A percentile compares a stretch with the other conserved stretches of the same genome.
These are phyloP conservation scores for Scenedesmus sp. DNA, from an alignment of 163 green algal species.

Conservation along the genomic window DNA sequence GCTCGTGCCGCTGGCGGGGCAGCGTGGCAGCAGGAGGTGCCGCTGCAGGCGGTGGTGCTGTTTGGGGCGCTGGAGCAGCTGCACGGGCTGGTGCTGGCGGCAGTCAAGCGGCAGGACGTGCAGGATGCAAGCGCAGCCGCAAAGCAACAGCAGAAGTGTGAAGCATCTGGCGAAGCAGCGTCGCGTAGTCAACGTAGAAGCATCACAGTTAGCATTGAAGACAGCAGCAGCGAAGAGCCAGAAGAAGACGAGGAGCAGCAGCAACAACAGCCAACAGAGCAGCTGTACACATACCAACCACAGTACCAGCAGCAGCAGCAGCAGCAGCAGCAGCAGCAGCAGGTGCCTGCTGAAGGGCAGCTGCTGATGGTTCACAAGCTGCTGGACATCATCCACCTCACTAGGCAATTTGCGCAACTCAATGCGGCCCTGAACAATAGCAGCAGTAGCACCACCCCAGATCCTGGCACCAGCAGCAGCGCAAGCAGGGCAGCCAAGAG, in stretches of 20 bases:
- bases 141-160: not conserved
- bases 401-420: no score
- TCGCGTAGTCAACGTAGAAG: not conserved
- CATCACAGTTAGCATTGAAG: not conserved
- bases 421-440: not conserved
- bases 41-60: constrained; percentile 37
- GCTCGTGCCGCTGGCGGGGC: constrained; percentile 10
- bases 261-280: not conserved
- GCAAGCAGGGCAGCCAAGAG: not conserved
- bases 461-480: not conserved
- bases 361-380: not conserved
- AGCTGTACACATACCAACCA: not conserved
- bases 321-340: constrained; percentile 12
- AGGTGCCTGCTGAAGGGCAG: not conserved
- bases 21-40: constrained; percentile 42
- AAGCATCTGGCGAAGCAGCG: not conserved
- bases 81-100: not conserved
- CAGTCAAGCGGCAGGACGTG: not conserved
- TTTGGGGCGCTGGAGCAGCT: constrained; percentile 29
- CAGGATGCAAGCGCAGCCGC: not conserved
- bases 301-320: not conserved
- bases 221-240: constrained; percentile 18
- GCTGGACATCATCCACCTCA: not conserved
- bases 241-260: not conserved
- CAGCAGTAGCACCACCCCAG: not conserved